Evolutionary conservation across 2,329 filamentous ascomycete species (phyloP).

Genomic region (Aspergillus uvarum): DNA sequence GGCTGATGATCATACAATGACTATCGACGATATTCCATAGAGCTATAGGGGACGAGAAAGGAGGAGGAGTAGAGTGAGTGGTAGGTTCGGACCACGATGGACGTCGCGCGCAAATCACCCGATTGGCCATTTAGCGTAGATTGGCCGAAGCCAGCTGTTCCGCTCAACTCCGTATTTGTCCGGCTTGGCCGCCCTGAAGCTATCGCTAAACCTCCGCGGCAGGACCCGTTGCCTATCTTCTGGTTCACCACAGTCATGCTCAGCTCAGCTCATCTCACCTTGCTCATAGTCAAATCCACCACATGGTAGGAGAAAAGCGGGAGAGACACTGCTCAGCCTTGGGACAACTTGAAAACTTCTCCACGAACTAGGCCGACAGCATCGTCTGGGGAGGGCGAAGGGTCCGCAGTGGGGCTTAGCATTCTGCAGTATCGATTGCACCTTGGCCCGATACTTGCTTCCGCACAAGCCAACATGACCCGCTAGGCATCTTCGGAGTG

Average conservation of each 20-base stretch:
- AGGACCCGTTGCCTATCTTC: background rate
- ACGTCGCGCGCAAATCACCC: conserved; percentile 4
- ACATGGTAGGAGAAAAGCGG: background rate
- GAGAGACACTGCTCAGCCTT: background rate
- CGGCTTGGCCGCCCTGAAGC: conserved; percentile 2
- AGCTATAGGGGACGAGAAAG: no score
- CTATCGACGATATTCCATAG: no score
- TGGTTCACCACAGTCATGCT: no score
- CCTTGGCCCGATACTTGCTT: background rate
- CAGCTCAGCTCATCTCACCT: conserved; percentile 12
- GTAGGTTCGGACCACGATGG: conserved; percentile 1
- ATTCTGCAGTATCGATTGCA: background rate
- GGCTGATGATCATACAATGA: no score
- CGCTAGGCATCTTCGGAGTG: no score
- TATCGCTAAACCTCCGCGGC: background rate
- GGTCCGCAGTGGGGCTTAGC: background rate
- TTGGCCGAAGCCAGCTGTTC: background rate
- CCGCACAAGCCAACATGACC: background rate
- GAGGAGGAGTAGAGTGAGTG: background rate
- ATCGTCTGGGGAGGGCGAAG: background rate
- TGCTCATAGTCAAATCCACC: background rate
- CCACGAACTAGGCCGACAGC: no score
- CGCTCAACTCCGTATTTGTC: conserved; percentile 5
- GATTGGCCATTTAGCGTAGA: background rate
- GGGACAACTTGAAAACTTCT: background rate